phyloP scores from a whole-genome alignment of 768 basidiomycete genomes.

The Leccinum truebloodii region DNA sequence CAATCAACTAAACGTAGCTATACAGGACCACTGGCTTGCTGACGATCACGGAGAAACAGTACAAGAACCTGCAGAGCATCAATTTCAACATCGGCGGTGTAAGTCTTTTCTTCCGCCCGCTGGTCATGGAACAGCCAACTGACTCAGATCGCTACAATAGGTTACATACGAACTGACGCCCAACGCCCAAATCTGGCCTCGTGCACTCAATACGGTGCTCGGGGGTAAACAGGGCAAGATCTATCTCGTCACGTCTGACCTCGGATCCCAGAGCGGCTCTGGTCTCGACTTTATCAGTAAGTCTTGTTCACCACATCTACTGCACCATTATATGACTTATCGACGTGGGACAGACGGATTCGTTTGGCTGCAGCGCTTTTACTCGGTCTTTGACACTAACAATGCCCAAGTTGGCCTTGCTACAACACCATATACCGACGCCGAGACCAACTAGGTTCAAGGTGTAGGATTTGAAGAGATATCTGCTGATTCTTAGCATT shows the following conservation, averaged over 20 bases:
- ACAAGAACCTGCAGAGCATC: slow-evolving; percentile 48
- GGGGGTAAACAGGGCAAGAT: slow-evolving; percentile 52
- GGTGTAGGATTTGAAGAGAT: neutral
- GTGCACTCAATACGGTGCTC: slow-evolving; percentile 53
- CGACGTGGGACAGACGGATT: slow-evolving; percentile 46
- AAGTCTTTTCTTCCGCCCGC: neutral
- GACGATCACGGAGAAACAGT: slow-evolving; percentile 50
- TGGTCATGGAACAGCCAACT: neutral
- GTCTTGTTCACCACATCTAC: slow-evolving; percentile 17
- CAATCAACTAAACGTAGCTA: neutral
- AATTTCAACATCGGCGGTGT: slow-evolving; percentile 54
- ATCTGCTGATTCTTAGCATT: neutral
- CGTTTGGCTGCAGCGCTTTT: slow-evolving; percentile 61
- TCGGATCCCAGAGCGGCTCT: slow-evolving; percentile 49
- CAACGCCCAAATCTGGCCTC: slow-evolving; percentile 74
- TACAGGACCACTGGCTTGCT: slow-evolving; percentile 57
- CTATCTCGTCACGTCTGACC: slow-evolving; percentile 55
- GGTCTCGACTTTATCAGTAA: slow-evolving; percentile 68
- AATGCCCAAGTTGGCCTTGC: slow-evolving; percentile 27
- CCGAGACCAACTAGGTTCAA: slow-evolving; percentile 18
- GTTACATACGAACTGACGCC: slow-evolving; percentile 54
- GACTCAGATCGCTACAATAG: slow-evolving; percentile 26
- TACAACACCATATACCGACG: slow-evolving; percentile 42
- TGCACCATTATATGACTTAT: neutral
- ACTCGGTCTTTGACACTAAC: slow-evolving; percentile 50